Percentiles rank a stretch among this genome's conserved stretches.
These are phyloP conservation scores for Trichophyton rubrum DNA, from an alignment of 2,329 filamentous ascomycete species.

Conservation along the genomic window DNA sequence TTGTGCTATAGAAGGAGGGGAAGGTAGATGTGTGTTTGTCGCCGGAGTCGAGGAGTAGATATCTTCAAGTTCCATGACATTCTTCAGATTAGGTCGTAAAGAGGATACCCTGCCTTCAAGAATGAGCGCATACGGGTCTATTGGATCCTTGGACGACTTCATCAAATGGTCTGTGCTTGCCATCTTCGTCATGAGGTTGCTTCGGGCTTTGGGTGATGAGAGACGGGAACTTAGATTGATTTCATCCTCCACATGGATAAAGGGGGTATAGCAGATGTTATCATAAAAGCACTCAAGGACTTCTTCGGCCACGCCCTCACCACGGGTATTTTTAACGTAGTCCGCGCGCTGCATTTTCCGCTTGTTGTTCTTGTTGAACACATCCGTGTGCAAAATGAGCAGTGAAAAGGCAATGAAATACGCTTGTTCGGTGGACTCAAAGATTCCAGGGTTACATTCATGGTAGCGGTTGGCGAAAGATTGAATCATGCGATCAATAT, in stretches of 20 bases:
- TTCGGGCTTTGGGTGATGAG: constrained; percentile 57
- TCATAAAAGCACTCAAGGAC: constrained; percentile 95
- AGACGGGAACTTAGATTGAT: constrained; percentile 58
- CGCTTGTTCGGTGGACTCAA: constrained; percentile 79
- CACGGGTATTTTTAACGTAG: constrained; percentile 87
- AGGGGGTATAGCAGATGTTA: constrained; percentile 95
- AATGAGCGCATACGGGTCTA: constrained; percentile 91
- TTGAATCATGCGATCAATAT: constrained; percentile 88
- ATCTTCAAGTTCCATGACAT: constrained; percentile 86
- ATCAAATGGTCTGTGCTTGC: constrained; percentile 51
- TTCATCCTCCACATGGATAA: constrained; percentile 94
- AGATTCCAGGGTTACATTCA: constrained; percentile 96
- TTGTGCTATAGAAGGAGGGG: constrained; percentile 58
- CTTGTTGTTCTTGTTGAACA: constrained; percentile 99
- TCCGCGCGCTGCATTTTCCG: constrained; percentile 95
- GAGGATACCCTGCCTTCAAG: constrained; percentile 77
- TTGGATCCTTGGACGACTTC: constrained; percentile 62
- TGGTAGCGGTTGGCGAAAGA: constrained; percentile 94
- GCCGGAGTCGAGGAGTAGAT: constrained; percentile 80
- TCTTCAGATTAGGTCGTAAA: constrained; percentile 71
- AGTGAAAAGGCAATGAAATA: constrained; percentile 97
- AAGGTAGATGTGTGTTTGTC: constrained; percentile 37
- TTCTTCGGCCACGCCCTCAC: constrained; percentile 85
- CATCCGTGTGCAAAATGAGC: constrained; percentile 89
- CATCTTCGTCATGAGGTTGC: constrained; percentile 52